Base-by-base conservation (phyloP, 2,329 filamentous ascomycete genomes). In the Neurospora crassa region DNA sequence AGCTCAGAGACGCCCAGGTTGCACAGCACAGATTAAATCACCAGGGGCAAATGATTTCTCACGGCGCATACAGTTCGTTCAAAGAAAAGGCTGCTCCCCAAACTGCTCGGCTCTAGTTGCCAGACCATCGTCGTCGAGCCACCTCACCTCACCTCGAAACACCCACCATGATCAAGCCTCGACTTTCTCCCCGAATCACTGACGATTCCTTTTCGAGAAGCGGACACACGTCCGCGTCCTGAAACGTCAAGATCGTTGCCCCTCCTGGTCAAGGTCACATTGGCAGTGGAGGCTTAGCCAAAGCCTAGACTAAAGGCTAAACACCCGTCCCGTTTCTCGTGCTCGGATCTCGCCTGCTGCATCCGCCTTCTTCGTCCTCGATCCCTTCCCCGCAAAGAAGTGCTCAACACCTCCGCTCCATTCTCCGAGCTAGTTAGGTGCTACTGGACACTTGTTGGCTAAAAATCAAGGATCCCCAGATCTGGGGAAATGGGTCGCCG, bases 171-270 rank as follows among this genome's bases (percentile, higher is more conserved):
- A 14, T 63, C 24, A 63, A 34, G 24, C 24, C 24, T 63, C 53
- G 4, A 63, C 53, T 34, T 53, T 0, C 20, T 34, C 53, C 16
- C 29, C 24, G 4, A 8, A 59, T 63, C 53, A 63, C 16, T 29
- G 29, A 63, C 53, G 53, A 63, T 63, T 34, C 53, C 42, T 16
- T 18, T 67, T 67, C 24, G 41, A 53, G 53, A 16, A 70, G 59
- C 67, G 70, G 70, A 70, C 45, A 40, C 67, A 37, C 37, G 70
- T 70, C 70, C 70, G 67, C 34, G 42, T 68, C 70, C 53, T 70
- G 67, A 70, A 68, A 63, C 42, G 70, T 45, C 41, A 29, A 43
- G 53, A 47, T 20, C 18, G 42, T 24, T 34, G 8, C 24, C 53
- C 24, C 16, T 63, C 29, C 7, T 37, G 29, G 14, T 37, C 29